Evolutionary conservation across 2,329 filamentous ascomycete species (phyloP), one percentile per base, ranked within the genome.

Genomic region (Fusarium buxicola): DNA sequence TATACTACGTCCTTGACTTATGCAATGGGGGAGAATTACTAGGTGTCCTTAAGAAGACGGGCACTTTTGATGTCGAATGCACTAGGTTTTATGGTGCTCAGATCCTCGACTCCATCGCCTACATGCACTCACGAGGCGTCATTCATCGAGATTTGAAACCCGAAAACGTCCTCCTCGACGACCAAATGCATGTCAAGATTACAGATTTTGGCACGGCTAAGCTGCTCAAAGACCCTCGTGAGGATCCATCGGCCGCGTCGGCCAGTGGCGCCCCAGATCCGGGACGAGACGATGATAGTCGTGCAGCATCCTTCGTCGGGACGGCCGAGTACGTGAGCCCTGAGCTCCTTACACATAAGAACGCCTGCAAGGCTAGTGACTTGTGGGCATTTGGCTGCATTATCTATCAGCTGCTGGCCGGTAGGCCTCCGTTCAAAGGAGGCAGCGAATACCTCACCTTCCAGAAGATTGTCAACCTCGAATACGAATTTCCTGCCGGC

Each of bases 131-230:
- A 36, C 88, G 92, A 63, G 95, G 94, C 18, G 93, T 99, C 21
- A 98, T 99, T 59, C 95, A 99, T 76, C 90, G 95, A 65, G 95
- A 99, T 74, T 77, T 99, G 65, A 99, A 99, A 73, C 95, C 95
- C 0, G 95, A 99, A 75, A 99, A 99, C 66, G 94, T 99, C 5
- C 84, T 99, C 7, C 82, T 99, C 32, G 95, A 99, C 75, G 91
- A 94, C 65, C 90, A 96, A 72, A 96, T 97, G 91, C 92, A 98
- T 72, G 89, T 98, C 78, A 99, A 99, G 76, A 97, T 99, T 65
- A 99, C 95, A 8, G 95, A 99, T 77, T 99, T 99, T 73, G 95
- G 95, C 36, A 99, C 95, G 0, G 95, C 95, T n/a, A 98, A 97
- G 75, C 87, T 99, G 61, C 81, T 99, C 40, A 70, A 66, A 49